phyloP scores from a whole-genome alignment of 1,284 basidiomycete species.

The Ceratobasidium sp. region DNA sequence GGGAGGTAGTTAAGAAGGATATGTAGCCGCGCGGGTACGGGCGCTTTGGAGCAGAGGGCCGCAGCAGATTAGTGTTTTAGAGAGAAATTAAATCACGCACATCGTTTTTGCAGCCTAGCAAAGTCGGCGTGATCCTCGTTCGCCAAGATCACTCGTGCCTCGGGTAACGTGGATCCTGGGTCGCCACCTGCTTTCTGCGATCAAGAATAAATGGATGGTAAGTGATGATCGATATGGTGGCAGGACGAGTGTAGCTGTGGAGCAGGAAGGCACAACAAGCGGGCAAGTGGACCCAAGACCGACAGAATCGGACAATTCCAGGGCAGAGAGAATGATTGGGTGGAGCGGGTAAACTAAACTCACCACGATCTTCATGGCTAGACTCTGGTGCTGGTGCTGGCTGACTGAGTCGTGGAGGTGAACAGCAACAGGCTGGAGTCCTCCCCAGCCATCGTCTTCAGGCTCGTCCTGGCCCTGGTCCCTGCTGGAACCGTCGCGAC shows the following conservation, averaged over 20 bases:
- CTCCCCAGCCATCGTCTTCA: slow-evolving; percentile 42
- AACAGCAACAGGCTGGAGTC: slow-evolving; percentile 31
- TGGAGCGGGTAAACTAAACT: slow-evolving; percentile 10
- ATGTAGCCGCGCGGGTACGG: no score
- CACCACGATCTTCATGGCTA: slow-evolving; percentile 33
- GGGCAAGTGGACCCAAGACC: background rate
- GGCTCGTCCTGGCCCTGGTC: slow-evolving; percentile 11
- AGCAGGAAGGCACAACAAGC: background rate
- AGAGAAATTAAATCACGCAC: slow-evolving; percentile 22
- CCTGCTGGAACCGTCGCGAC: slow-evolving; percentile 19
- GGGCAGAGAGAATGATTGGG: slow-evolving; percentile 10
- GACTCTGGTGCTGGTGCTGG: slow-evolving; percentile 19
- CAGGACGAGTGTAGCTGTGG: background rate
- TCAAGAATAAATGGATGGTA: background rate
- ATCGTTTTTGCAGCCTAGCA: slow-evolving; percentile 32
- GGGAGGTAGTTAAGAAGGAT: background rate
- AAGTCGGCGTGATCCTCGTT: slow-evolving; percentile 38
- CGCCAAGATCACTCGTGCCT: slow-evolving; percentile 36
- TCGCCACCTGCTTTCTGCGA: slow-evolving; percentile 42
- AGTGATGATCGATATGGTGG: slow-evolving; percentile 14
- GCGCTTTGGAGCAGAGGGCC: no score
- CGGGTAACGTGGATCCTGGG: background rate
- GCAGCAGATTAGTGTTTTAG: background rate
- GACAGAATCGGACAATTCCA: background rate
- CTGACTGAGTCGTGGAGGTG: slow-evolving; percentile 26